Base-by-base conservation (phyloP, 257 asterid genomes). In the Lycium barbarum region DNA sequence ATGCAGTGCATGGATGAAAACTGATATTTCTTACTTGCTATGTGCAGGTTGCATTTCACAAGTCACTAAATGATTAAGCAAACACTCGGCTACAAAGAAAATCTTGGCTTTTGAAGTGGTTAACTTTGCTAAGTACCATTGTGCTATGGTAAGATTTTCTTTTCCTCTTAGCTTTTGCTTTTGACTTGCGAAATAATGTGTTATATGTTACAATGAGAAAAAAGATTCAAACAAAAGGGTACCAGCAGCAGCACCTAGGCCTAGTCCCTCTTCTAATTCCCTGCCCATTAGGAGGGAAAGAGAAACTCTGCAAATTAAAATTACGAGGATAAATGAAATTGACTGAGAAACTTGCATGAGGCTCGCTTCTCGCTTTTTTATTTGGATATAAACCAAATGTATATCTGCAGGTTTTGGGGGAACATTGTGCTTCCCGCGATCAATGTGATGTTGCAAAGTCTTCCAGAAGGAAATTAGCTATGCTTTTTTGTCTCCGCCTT, bases 11-110 rank as follows among this genome's bases (percentile, higher is more conserved):
- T 81, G 65, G 40, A 74, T 20, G 43, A 74, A 74, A 3, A 5
- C 81, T 73, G 20, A 74, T 74, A 22, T 3, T 26, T 26, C 20
- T 0, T 51, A 51, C 65, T 76, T 17, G 5, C 61, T 84, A 49
- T 38, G 45, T 40, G 89, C 93, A 95, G 99, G 99, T 94, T 83
- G 93, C 99, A 54, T 95, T 91, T 87, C 99, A 95, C 93, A 95
- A 90, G 91, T 84, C 98, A 33, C 83, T 95, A 76, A 93, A 90
- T 51, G 81, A 68, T 18, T 83, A 68, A 83, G 35, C 67, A 83
- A 53, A 18, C 6, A 1, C 45, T 66, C 70, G 0, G 38, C 63
- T 22, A 53, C 82, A 76, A 76, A 14, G 47, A 26, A 2, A 26
- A 33, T 14, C 7, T 49, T 26, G 65, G 82, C 47, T 51, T 51